Evolutionary conservation across 352 stramenopile genomes (phyloP).

Genomic region (Pythium dissimile): DNA sequence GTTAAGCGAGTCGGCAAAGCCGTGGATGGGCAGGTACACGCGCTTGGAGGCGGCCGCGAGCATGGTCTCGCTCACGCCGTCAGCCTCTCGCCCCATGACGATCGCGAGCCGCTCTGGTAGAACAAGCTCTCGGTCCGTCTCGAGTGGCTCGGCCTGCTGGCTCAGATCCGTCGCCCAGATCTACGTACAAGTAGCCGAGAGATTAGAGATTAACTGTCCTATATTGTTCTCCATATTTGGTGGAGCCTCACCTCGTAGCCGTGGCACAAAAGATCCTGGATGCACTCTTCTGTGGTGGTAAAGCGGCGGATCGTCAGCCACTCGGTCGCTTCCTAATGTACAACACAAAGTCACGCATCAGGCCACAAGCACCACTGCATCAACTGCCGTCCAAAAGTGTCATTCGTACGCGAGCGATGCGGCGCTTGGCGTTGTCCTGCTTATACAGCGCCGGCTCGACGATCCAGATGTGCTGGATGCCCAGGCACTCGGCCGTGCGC

Average conservation of each 20-base stretch:
- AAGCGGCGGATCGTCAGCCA: conserved; percentile 82
- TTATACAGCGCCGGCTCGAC: conserved; percentile 36
- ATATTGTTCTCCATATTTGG: background rate
- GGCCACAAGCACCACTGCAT: too few relatives aligned
- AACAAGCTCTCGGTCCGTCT: conserved; percentile 15
- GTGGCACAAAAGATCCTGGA: conserved; percentile 40
- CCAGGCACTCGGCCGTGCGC: conserved; percentile 51
- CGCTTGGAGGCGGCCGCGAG: conserved; percentile 58
- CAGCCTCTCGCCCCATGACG: conserved; percentile 86
- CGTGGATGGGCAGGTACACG: conserved; percentile 84
- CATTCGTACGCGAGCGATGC: conserved; percentile 30
- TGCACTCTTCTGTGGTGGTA: conserved; percentile 60
- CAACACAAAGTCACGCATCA: background rate
- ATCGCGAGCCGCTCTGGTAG: conserved; percentile 81
- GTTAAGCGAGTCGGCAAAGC: conserved; percentile 88
- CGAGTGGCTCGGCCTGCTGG: conserved; percentile 42
- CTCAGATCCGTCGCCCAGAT: conserved; percentile 84
- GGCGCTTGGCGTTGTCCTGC: conserved; percentile 26
- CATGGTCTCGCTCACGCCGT: conserved; percentile 73
- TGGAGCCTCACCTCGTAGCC: conserved; percentile 25
- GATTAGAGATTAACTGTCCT: background rate
- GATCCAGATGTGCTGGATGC: conserved; percentile 80
- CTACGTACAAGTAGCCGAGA: background rate
- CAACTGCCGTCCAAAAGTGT: too few relatives aligned
- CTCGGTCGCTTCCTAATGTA: conserved; percentile 29